These are phyloP conservation scores for Blastobotrys proliferans DNA, from an alignment of 1,139 yeast species.

Conservation along the genomic window DNA sequence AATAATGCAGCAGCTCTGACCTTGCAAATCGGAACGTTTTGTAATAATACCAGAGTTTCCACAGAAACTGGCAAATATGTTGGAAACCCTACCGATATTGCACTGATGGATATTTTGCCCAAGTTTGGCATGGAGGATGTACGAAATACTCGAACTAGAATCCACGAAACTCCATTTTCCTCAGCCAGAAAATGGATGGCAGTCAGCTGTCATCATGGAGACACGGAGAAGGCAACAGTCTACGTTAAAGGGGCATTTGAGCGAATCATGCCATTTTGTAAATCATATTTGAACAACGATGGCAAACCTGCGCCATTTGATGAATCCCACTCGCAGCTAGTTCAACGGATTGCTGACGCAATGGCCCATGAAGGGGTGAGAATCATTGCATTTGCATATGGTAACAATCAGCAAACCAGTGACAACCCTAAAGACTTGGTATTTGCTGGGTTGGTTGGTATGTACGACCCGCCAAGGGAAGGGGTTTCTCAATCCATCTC, in stretches of 20 bases:
- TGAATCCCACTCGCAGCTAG: constrained; percentile 43
- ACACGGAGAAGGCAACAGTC: constrained; percentile 51
- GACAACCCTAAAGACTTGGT: constrained; percentile 45
- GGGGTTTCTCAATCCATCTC: constrained; percentile 71
- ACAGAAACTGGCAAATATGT: constrained; percentile 65
- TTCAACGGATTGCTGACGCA: constrained; percentile 53
- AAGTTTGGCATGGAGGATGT: constrained; percentile 69
- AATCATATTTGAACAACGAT: constrained; percentile 52
- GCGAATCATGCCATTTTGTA: constrained; percentile 59
- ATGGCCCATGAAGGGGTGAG: constrained; percentile 84
- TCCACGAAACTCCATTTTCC: constrained; percentile 77
- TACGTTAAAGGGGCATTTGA: constrained; percentile 90
- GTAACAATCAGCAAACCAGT: constrained; percentile 35
- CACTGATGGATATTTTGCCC: constrained; percentile 68
- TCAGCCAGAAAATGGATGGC: constrained; percentile 90
- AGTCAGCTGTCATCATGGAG: constrained; percentile 60
- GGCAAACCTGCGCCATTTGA: constrained; percentile 54
- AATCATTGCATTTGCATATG: constrained; percentile 75
- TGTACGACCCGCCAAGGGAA: constrained; percentile 96
- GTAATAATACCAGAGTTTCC: constrained; percentile 69
- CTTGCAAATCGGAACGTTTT: constrained; percentile 66
- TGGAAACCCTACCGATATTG: constrained; percentile 95
- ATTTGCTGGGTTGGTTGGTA: constrained; percentile 83
- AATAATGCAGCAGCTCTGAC: constrained; percentile 33
- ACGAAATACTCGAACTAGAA: constrained; percentile 55